Base-by-base conservation (phyloP, 2,329 filamentous ascomycete species). In the Xylariaceae sp. region DNA sequence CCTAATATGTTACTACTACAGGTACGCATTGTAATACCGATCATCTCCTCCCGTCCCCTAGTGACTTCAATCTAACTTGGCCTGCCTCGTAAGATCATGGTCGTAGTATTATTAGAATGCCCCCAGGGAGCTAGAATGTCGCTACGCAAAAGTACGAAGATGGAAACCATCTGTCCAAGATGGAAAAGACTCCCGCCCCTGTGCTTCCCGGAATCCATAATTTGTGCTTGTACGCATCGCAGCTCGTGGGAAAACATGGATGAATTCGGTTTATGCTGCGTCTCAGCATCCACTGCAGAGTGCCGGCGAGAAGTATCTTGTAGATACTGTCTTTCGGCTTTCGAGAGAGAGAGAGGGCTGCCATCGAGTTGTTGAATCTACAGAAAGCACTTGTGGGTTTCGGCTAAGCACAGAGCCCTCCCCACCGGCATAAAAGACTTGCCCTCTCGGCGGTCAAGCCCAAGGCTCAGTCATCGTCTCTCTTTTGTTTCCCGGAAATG, bases 151-250 rank as follows among this genome's bases (percentile, higher is more conserved):
- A 53, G 47, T 45, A 57, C 56, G 18, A 51, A 35, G 58, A 58
- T 51, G 55, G 63, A 53, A 54, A 58, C 58, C 60, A 50, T 57
- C 47, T 59, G 63, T 64, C 61, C 60, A 60, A 66, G 34, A 63
- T 60, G 63, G 65, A 60, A 61, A 62, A 55, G 62, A 57, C 62
- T 68, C 65, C 23, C 66, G 66, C 71, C 71, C 76, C 71, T 72
- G 67, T 71, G 65, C 63, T 64, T 69, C 70, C 70, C 65, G 73
- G 72, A 71, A 72, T 69, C 49, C 67, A 54, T 72, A 68, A 73
- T 72, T 65, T 73, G 71, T 73, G 68, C 67, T 74, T 76, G 76
- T 76, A 74, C 73, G 60, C 71, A 66, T 64, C 66, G 66, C 68
- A 66, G 70, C 70, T 72, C 70, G 70, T 73, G 71, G 70, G 70